Base-by-base conservation (phyloP, 2,329 filamentous ascomycete species). In the Leptographium flavum region DNA sequence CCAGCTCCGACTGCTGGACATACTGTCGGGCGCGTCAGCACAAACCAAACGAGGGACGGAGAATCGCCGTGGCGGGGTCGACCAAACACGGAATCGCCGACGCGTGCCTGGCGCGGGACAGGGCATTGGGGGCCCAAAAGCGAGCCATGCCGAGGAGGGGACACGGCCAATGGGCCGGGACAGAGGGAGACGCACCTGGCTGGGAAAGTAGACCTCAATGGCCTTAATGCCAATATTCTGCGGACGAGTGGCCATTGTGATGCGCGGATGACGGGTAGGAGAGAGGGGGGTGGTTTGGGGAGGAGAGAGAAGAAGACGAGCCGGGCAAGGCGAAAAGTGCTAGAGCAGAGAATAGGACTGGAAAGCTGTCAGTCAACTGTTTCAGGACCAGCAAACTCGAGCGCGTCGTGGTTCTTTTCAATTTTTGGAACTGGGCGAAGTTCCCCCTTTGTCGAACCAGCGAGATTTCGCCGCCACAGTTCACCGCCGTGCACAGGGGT, bases 151-250 rank as follows among this genome's bases (percentile, higher is more conserved):
- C 5, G 17, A 36, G 13, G 22, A 8, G 22, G 9, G 23, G 9
- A 11, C 37, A 19, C 3, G 22, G 8, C 22, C 25, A 23, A n/a
- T 14, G 15, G 13, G 23, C 14, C n/a, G 22, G 7, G 23, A 23
- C 15, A 21, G 35, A 19, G 15, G 14, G n/a, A 15, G 33, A 67
- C 79, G 53, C 67, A 90, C 85, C 79, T 90, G 85, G 64, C 74
- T 83, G 53, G 85, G 85, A 61, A 87, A 85, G 66, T 92, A 92
- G 61, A 92, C 77, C 64, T 92, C 85, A 65, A 92, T 85, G 81
- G 83, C 85, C 72, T 92, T 90, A 63, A 92, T 87, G 74, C 85
- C 85, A 65, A 92, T 81, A 69, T 90, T 90, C 66, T 87, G 79
- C 53, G 85, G 83, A 67, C 83, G 81, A 56, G 79, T 63, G 60